Conservation (phyloP, 345 rosid genomes). For the Ceriops tagal region DNA sequence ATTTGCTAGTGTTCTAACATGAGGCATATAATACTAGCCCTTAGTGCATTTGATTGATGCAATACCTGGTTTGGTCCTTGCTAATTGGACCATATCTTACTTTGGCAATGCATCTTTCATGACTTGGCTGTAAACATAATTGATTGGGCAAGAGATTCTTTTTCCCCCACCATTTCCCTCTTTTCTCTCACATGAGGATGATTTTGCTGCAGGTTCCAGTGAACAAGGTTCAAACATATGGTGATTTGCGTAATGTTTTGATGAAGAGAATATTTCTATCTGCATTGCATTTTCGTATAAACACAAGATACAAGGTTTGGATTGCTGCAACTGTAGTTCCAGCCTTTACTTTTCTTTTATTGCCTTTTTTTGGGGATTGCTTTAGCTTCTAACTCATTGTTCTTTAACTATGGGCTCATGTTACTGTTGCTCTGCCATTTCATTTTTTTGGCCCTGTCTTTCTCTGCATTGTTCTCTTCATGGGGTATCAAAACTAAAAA, state of each 20-base stretch:
- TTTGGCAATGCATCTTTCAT: not conserved
- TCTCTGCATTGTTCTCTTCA: not conserved
- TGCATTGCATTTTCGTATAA: conserved; percentile 96
- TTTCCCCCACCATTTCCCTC: not conserved
- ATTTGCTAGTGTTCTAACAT: too few relatives aligned
- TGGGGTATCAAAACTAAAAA: not conserved
- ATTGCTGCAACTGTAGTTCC: not conserved
- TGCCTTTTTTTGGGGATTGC: not conserved
- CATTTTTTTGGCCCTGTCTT: not conserved
- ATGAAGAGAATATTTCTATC: conserved; percentile 99
- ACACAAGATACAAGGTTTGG: conserved; percentile 92
- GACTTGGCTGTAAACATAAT: not conserved
- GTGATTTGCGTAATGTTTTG: conserved; percentile 87
- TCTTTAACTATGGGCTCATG: not conserved
- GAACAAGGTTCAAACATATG: conserved; percentile 74
- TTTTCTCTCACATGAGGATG: conserved; percentile 4
- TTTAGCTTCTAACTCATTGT: not conserved
- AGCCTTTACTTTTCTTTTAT: not conserved
- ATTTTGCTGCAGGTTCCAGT: conserved; percentile 81
- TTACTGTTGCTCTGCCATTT: not conserved
- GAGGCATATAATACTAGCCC: too few relatives aligned
- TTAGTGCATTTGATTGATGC: too few relatives aligned
- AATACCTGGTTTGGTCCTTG: too few relatives aligned
- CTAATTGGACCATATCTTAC: too few relatives aligned
- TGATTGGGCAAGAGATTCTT: too few relatives aligned